phyloP scores from a whole-genome alignment of 2,329 filamentous ascomycete species.

The Lecanicillium sp. region DNA sequence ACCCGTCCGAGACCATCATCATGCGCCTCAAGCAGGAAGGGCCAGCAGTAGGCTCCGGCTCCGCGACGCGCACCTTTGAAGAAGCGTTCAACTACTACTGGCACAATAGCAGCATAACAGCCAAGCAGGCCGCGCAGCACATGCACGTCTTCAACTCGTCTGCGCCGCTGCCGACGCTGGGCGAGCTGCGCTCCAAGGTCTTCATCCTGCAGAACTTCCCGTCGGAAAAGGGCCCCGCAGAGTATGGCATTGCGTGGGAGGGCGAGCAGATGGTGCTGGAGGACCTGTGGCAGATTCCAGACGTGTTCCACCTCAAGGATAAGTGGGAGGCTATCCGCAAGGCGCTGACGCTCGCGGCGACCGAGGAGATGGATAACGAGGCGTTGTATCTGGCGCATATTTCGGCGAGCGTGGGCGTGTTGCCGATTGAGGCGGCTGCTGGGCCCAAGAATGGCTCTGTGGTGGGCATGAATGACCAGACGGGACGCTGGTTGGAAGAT shows the following conservation, averaged over 20 bases:
- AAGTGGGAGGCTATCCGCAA: conserved; percentile 37
- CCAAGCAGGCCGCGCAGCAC: conserved; percentile 24
- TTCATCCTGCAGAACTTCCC: conserved; percentile 41
- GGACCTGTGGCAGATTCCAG: conserved; percentile 36
- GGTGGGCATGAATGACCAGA: conserved; percentile 41
- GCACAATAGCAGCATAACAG: conserved; percentile 23
- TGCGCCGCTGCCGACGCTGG: conserved; percentile 32
- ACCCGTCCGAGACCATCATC: conserved; percentile 38
- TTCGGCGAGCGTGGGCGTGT: conserved; percentile 38
- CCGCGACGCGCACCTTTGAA: conserved; percentile 31
- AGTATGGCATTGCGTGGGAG: conserved; percentile 37
- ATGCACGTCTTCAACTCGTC: conserved; percentile 24
- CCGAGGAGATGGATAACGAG: conserved; percentile 23
- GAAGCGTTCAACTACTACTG: conserved; percentile 35
- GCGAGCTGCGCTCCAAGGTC: conserved; percentile 34
- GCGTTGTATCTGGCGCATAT: conserved; percentile 36
- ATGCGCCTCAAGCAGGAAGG: conserved; percentile 44
- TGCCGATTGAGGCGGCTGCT: conserved; percentile 41
- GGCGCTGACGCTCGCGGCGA: conserved; percentile 29
- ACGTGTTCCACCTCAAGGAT: conserved; percentile 31
- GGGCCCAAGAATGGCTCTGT: conserved; percentile 33
- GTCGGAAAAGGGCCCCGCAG: conserved; percentile 13
- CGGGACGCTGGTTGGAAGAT: conserved; percentile 32
- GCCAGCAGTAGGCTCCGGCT: conserved; percentile 23
- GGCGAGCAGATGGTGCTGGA: conserved; percentile 36